phyloP scores from a whole-genome alignment of 176 grass and related monocot genomes.

The Lolium rigidum region DNA sequence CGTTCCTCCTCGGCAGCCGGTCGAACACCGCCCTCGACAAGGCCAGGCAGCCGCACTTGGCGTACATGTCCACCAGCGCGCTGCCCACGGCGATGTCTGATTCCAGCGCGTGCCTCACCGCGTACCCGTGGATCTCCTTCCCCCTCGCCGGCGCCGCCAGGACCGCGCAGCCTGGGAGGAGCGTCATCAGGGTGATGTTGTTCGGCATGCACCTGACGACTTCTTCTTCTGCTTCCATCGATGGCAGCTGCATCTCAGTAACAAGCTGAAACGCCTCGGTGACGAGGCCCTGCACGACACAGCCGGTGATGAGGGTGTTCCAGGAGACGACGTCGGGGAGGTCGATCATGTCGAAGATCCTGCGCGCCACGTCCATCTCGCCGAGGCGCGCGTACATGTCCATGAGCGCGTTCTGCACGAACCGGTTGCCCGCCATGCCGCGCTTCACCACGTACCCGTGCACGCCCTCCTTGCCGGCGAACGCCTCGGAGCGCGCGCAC shows the following conservation, averaged over 20 bases:
- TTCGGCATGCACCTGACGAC: conserved; percentile 50
- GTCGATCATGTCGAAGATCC: conserved; percentile 66
- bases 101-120: conserved; percentile 59
- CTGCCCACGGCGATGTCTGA: conserved; percentile 80
- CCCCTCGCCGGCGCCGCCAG: conserved; percentile 74
- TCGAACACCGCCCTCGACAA: conserved; percentile 65
- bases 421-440: conserved; percentile 73
- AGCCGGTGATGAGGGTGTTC: conserved; percentile 89
- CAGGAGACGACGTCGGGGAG: conserved; percentile 78
- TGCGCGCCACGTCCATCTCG: conserved; percentile 62
- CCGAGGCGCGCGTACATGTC: conserved; percentile 92
- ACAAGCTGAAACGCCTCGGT: conserved; percentile 69
- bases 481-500: conserved; percentile 66
- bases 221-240: not conserved
- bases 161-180: conserved; percentile 79
- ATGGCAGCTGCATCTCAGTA: conserved; percentile 64
- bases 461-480: conserved; percentile 71
- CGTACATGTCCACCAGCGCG: conserved; percentile 93
- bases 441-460: conserved; percentile 90
- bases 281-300: conserved; percentile 55
- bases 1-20: conserved; percentile 65
- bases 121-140: conserved; percentile 86
- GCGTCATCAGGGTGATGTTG: conserved; percentile 80
- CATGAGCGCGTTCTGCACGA: conserved; percentile 98
- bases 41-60: conserved; percentile 75